These are phyloP conservation scores for Epichloe elymi DNA, from an alignment of 2,329 filamentous ascomycete species.

Conservation along the genomic window DNA sequence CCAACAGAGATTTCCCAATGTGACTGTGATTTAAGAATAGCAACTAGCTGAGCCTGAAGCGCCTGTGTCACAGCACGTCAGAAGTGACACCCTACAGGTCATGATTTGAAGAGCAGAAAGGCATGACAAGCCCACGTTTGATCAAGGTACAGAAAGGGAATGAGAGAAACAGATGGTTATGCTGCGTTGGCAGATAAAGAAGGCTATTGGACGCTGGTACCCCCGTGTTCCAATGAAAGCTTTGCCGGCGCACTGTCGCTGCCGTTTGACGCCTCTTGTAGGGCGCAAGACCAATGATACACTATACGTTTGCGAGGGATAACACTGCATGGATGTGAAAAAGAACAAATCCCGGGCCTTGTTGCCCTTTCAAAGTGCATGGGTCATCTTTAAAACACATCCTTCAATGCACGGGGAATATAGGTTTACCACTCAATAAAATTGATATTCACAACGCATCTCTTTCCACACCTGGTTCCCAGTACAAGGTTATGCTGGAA, in stretches of 20 bases:
- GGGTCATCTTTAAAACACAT: no score
- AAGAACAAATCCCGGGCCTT: background rate
- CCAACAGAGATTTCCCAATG: constrained; percentile 20
- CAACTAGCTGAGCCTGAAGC: background rate
- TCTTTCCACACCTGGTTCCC: background rate
- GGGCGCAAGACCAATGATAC: background rate
- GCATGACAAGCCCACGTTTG: background rate
- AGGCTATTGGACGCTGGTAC: background rate
- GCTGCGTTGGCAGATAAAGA: background rate
- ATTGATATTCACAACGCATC: background rate
- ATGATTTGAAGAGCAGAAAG: background rate
- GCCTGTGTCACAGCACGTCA: background rate
- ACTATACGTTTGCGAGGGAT: background rate
- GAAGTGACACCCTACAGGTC: background rate
- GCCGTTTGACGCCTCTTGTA: background rate
- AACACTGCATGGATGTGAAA: no score
- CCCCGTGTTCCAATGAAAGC: background rate
- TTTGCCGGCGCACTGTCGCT: background rate
- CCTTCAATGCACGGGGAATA: no score
- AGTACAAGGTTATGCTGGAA: background rate
- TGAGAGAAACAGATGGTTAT: background rate
- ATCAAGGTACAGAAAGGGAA: background rate
- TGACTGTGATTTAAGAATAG: constrained; percentile 6
- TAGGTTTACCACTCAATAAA: no score
- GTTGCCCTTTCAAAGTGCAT: background rate